Evolutionary conservation across 805 yeast species (phyloP).

Genomic region (Metschnikowia corniflorae): DNA sequence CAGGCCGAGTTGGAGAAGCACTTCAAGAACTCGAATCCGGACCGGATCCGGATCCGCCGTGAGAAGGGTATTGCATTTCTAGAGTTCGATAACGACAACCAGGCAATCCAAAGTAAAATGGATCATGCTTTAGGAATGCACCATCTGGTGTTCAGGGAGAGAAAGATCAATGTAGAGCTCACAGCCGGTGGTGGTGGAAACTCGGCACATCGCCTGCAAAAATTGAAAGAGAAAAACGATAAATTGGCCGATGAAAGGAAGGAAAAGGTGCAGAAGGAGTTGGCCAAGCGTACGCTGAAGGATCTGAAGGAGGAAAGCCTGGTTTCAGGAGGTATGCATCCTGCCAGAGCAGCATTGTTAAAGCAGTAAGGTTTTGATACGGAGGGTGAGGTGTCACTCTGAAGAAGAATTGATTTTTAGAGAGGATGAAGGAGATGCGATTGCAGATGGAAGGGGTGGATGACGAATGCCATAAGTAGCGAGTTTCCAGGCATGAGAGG

Average conservation of each 20-base stretch:
- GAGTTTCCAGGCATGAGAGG: too few relatives aligned
- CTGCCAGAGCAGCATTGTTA: constrained; percentile 58
- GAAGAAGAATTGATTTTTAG: too few relatives aligned
- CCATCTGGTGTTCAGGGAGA: constrained; percentile 61
- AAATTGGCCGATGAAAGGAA: constrained; percentile 68
- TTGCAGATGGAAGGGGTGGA: too few relatives aligned
- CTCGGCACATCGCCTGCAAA: constrained; percentile 55
- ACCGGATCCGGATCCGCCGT: constrained; percentile 68
- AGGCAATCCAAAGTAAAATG: constrained; percentile 72
- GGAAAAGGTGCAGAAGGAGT: constrained; percentile 49
- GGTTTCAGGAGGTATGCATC: constrained; percentile 48
- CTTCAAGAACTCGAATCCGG: constrained; percentile 72
- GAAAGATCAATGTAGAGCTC: constrained; percentile 91
- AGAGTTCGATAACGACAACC: constrained; percentile 63
- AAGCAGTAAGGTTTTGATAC: constrained; percentile 13
- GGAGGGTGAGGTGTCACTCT: too few relatives aligned
- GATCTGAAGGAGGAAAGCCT: background rate
- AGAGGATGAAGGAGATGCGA: too few relatives aligned
- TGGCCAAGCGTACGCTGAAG: constrained; percentile 31
- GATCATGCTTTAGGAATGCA: constrained; percentile 83
- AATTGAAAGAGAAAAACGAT: constrained; percentile 75
- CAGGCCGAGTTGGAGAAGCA: constrained; percentile 63
- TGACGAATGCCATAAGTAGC: too few relatives aligned
- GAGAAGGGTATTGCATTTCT: constrained; percentile 91
- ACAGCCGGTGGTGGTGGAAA: constrained; percentile 99